Percentiles rank a stretch among this genome's conserved stretches.
Evolutionary conservation across 78 protist genomes (phyloP).

Genomic region (Cavenderia fasciculata): DNA sequence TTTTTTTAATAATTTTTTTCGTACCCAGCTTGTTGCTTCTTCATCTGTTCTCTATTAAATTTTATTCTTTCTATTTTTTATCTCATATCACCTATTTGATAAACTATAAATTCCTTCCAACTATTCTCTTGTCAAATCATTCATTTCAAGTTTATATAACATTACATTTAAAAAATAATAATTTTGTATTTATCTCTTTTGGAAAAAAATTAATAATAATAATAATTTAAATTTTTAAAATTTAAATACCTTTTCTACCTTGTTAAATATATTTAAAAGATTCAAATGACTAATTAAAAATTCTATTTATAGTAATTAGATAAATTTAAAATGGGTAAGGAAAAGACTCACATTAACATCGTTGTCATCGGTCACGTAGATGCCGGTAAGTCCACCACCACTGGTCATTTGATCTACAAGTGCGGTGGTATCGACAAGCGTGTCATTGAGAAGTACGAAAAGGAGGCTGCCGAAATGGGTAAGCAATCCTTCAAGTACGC

Average conservation of each 20-base stretch:
- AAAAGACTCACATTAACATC: constrained; percentile 86
- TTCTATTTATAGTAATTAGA: neutral
- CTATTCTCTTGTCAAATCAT: no score
- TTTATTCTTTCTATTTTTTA: no score
- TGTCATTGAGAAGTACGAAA: constrained; percentile 89
- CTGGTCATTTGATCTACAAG: constrained; percentile 98
- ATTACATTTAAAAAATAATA: neutral
- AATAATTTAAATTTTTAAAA: neutral
- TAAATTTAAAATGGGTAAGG: constrained; percentile 81
- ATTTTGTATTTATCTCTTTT: neutral
- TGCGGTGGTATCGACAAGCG: constrained; percentile 97
- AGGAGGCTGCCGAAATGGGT: constrained; percentile 97
- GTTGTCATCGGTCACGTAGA: constrained; percentile 98
- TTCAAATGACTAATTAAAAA: neutral
- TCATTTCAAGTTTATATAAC: no score
- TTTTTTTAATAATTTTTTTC: no score
- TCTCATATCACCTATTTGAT: no score
- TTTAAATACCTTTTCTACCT: neutral
- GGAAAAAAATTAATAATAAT: neutral
- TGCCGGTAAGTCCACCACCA: constrained; percentile 97
- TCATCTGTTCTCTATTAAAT: no score
- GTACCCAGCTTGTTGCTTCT: no score
- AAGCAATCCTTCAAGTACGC: constrained; percentile 99
- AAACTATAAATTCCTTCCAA: no score
- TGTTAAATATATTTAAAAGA: neutral